phyloP scores from a whole-genome alignment of 106 monocot species.

The Ottelia alismoides region DNA sequence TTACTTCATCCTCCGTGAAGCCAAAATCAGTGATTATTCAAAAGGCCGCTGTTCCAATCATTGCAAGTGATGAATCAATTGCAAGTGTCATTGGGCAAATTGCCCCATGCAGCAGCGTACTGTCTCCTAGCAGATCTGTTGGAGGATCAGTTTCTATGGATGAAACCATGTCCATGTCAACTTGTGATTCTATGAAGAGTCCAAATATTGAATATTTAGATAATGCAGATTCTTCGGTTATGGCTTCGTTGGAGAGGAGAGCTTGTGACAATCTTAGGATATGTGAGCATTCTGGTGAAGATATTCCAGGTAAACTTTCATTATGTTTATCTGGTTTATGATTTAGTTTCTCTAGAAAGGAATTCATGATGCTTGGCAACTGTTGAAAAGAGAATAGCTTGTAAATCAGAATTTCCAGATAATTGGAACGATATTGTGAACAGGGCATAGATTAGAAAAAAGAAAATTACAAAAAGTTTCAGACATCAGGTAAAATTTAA shows the following conservation, averaged over 20 bases:
- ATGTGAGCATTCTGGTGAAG: conserved; percentile 29
- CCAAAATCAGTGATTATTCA: conserved; percentile 1
- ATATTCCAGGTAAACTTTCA: conserved; percentile 29
- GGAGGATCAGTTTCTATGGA: conserved; percentile 46
- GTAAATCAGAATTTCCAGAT: too few relatives aligned
- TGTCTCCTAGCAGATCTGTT: conserved; percentile 27
- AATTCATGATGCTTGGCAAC: too few relatives aligned
- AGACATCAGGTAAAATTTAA: too few relatives aligned
- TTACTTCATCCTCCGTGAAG: conserved; percentile 12
- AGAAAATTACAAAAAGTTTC: too few relatives aligned
- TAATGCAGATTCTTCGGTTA: conserved; percentile 43
- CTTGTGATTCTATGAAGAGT: conserved; percentile 79
- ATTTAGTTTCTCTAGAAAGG: too few relatives aligned
- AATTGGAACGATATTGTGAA: too few relatives aligned
- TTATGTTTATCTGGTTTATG: too few relatives aligned
- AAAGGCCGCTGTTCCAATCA: conserved; percentile 1
- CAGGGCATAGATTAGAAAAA: too few relatives aligned
- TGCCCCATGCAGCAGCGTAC: conserved; percentile 30
- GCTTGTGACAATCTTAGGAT: conserved; percentile 54
- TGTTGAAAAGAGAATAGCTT: too few relatives aligned
- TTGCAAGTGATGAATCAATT: conserved; percentile 6
- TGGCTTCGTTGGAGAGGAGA: conserved; percentile 59
- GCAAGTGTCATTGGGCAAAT: conserved; percentile 6
- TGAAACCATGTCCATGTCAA: conserved; percentile 86
- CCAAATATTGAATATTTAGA: conserved; percentile 90